Conservation (phyloP, 1,139 yeast species). For the Ogataea hybrid region DNA sequence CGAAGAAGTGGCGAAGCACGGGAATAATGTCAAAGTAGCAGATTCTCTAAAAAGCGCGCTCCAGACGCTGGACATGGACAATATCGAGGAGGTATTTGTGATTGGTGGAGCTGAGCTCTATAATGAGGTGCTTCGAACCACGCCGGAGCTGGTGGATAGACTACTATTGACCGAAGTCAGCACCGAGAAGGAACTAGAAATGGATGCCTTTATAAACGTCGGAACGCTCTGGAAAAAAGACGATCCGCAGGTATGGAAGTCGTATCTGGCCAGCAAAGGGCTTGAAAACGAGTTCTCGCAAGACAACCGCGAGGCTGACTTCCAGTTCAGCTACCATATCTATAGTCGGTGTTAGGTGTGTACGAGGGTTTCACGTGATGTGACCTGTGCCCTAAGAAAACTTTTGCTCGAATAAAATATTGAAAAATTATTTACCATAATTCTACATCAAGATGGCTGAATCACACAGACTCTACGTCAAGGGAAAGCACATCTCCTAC, state of each 20-base stretch:
- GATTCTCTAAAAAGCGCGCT: slow-evolving; percentile 49
- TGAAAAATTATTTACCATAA: slow-evolving; percentile 12
- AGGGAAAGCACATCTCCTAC: slow-evolving; percentile 99
- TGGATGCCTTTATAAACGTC: slow-evolving; percentile 64
- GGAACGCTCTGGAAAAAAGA: slow-evolving; percentile 27
- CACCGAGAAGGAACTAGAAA: slow-evolving; percentile 41
- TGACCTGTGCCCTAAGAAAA: slow-evolving; percentile 1
- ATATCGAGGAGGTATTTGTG: slow-evolving; percentile 61
- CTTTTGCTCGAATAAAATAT: slow-evolving; percentile 8
- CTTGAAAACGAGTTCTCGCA: slow-evolving; percentile 23
- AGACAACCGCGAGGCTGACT: slow-evolving; percentile 46
- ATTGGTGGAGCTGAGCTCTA: slow-evolving; percentile 96
- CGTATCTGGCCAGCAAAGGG: slow-evolving; percentile 23
- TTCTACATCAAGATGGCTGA: slow-evolving; percentile 68
- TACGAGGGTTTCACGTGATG: slow-evolving; percentile 8
- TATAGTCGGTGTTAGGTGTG: slow-evolving; percentile 7
- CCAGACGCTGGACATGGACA: slow-evolving; percentile 21
- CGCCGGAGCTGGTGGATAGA: slow-evolving; percentile 45
- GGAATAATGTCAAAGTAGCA: slow-evolving; percentile 37
- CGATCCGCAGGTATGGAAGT: slow-evolving; percentile 12
- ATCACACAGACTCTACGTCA: slow-evolving; percentile 99
- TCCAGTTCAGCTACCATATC: slow-evolving; percentile 15
- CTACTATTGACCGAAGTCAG: slow-evolving; percentile 74
- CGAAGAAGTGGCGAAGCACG: slow-evolving; percentile 26
- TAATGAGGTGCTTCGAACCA: slow-evolving; percentile 39